Conservation (phyloP, 139 green algal genomes). For the Trebouxia sp. region DNA sequence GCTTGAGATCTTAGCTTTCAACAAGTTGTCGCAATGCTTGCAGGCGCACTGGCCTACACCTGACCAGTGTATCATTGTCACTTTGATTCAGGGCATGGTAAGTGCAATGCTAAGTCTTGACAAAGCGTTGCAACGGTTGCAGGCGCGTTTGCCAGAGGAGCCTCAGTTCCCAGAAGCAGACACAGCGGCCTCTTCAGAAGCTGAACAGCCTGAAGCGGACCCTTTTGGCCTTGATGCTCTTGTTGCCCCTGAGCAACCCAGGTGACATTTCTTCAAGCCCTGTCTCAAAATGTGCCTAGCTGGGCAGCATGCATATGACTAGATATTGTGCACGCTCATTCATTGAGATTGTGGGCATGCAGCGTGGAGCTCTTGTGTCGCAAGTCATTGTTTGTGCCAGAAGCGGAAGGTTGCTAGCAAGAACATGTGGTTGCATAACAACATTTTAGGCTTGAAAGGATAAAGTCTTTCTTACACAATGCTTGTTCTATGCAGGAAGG, state of each 20-base stretch:
- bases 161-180: slow-evolving; percentile 13
- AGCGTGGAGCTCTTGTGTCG: background rate
- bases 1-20: too few relatives aligned
- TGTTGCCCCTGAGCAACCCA: slow-evolving; percentile 8
- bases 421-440: background rate
- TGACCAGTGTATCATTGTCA: background rate
- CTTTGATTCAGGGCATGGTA: too few relatives aligned
- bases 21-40: too few relatives aligned
- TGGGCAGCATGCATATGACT: background rate
- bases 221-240: slow-evolving; percentile 61
- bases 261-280: background rate
- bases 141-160: background rate
- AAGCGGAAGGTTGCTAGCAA: too few relatives aligned
- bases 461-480: background rate
- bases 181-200: background rate
- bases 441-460: background rate
- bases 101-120: too few relatives aligned
- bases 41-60: too few relatives aligned
- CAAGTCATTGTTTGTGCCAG: too few relatives aligned
- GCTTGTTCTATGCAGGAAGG: background rate
- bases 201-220: slow-evolving; percentile 40
- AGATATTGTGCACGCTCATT: background rate
- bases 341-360: background rate
- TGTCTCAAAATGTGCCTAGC: background rate
- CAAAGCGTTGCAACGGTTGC: background rate